phyloP scores from a whole-genome alignment of 1,284 basidiomycete genomes.

The Apiotrichum montevideense region DNA sequence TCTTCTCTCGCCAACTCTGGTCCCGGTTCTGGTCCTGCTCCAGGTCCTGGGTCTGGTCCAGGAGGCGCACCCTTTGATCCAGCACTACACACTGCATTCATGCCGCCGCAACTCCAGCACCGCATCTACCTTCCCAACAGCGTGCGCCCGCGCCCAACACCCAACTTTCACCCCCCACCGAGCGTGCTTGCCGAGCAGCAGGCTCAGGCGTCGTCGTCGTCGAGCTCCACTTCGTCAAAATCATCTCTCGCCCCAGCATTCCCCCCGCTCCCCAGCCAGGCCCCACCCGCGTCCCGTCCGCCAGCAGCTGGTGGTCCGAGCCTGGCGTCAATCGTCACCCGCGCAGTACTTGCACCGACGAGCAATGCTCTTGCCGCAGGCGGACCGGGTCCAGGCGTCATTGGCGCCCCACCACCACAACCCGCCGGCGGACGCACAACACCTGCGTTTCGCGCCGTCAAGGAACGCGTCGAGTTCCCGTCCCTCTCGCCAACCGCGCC shows the following conservation, averaged over 20 bases:
- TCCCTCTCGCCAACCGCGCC: conserved; percentile 7
- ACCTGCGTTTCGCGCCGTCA: neutral
- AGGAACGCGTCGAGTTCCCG: conserved; percentile 8
- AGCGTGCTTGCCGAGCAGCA: conserved; percentile 31
- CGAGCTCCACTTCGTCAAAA: conserved; percentile 5
- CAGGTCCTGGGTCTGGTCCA: neutral
- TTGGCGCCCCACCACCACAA: neutral
- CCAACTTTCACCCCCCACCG: conserved; percentile 41
- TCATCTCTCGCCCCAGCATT: conserved; percentile 22
- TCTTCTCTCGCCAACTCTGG: conserved; percentile 8
- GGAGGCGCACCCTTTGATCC: conserved; percentile 6
- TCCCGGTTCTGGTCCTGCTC: neutral
- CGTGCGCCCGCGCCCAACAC: conserved; percentile 36
- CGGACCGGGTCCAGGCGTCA: neutral
- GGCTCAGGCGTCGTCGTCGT: conserved; percentile 13
- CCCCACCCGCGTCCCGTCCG: conserved; percentile 1
- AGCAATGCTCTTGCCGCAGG: conserved; percentile 19
- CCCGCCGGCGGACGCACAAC: neutral
- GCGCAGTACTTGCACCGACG: conserved; percentile 40
- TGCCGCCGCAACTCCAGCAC: conserved; percentile 46
- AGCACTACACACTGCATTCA: conserved; percentile 40
- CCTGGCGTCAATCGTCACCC: conserved; percentile 44
- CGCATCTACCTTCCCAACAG: conserved; percentile 43
- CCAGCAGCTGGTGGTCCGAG: conserved; percentile 27
- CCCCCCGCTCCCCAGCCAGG: conserved; percentile 36